Base-by-base conservation (phyloP, 768 basidiomycete species). In the Mycena pura region DNA sequence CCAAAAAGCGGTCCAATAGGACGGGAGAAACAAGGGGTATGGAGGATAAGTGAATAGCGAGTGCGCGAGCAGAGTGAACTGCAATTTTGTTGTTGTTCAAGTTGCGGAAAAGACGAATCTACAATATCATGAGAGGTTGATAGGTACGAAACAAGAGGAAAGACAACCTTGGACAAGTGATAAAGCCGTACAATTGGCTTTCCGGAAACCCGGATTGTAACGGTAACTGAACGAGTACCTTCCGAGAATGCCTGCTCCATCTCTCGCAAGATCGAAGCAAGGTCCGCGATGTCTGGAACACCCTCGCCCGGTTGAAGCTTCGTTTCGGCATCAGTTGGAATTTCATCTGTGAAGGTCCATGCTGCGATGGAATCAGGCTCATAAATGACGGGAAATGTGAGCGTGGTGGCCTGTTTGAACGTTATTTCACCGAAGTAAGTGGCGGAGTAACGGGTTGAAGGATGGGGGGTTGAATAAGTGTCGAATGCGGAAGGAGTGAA, bases 261-360 rank as follows among this genome's bases (percentile, higher is more conserved):
- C 2, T 31, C 46, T 47, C 9, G 28, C 46, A 47, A 21, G 14
- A 47, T 47, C 11, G 46, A 31, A 3, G 3, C 22, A 9, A 47
- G 29, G 13, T 47, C 46, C 9, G n/a, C 46, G 14, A 47, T 31
- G 14, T 47, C 14, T 32, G 46, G 45, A 29, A 47, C 14, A 3
- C 6, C 7, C 32, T 47, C 46, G 13, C 14, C 6, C 7, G 13
- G 46, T 13, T 7, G 29, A 47, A 47, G 9, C 2, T 3, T 19
- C 9, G 2, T 31, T 5, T 48, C 8, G 10, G 9, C 31, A 5
- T 43, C 40, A 34, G 29, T 21, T 29, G 41, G 52, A 1, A 1
- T 14, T 19, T 54, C 52, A n/a, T 44, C 9, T 8, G 52, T 44
- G 31, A 54, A 54, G 0, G 52, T 54, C 52, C 40, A 54, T 22